phyloP scores from a whole-genome alignment of 2,329 filamentous ascomycete species.

The Conoideocrella luteorostrata region DNA sequence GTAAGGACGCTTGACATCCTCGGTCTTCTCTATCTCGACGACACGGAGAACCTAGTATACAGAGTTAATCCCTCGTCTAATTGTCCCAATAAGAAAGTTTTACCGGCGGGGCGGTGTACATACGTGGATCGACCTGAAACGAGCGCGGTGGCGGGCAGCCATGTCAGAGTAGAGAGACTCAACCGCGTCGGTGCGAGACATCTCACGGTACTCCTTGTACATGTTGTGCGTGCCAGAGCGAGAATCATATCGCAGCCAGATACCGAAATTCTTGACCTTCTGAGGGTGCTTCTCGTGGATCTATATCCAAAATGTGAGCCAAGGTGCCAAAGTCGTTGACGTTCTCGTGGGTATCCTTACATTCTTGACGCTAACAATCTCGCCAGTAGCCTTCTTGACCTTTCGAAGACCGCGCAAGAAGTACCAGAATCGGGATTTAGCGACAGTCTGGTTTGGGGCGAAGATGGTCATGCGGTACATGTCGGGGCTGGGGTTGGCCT shows the following conservation, averaged over 20 bases:
- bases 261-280: slow-evolving; percentile 99
- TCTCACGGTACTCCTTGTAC: slow-evolving; percentile 99
- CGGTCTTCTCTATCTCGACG: slow-evolving; percentile 90
- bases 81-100: not conserved
- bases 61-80: slow-evolving; percentile 7
- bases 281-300: slow-evolving; percentile 98
- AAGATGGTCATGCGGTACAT: slow-evolving; percentile 99
- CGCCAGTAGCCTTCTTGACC: slow-evolving; percentile 99
- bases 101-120: slow-evolving; percentile 30
- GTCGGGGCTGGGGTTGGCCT: slow-evolving; percentile 94
- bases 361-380: slow-evolving; percentile 96
- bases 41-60: slow-evolving; percentile 86
- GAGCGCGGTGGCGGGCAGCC: slow-evolving; percentile 93
- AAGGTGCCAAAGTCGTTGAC: not conserved
- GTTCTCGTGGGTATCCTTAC: slow-evolving; percentile 41
- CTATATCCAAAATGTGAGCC: slow-evolving; percentile 36
- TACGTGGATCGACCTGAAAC: slow-evolving; percentile 99
- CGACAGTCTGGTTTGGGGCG: slow-evolving; percentile 93
- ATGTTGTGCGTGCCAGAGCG: slow-evolving; percentile 99
- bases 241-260: slow-evolving; percentile 99
- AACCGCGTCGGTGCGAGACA: slow-evolving; percentile 91
- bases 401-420: slow-evolving; percentile 98
- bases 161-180: slow-evolving; percentile 99
- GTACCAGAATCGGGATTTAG: slow-evolving; percentile 99
- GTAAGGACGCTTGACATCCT: slow-evolving; percentile 96